Evolutionary conservation across 139 green algal genomes (phyloP).

Genomic region (Penium margaritaceum): DNA sequence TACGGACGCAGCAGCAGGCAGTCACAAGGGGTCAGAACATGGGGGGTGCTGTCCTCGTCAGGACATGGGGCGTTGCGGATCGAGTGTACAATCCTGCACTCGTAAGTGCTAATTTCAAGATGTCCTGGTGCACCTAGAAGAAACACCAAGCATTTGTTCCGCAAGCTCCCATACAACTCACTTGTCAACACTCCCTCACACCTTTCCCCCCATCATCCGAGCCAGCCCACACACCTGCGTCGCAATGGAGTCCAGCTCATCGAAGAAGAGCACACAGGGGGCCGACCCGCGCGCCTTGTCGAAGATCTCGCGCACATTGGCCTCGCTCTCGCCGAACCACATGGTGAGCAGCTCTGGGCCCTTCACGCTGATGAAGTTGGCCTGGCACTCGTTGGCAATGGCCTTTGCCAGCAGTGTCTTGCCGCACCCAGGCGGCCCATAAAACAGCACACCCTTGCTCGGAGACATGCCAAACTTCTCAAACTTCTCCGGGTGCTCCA

Average conservation of each 20-base stretch:
- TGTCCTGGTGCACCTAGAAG: too few relatives aligned
- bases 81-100: too few relatives aligned
- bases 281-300: constrained; percentile 94
- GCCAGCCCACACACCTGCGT: constrained; percentile 59
- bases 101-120: too few relatives aligned
- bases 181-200: not conserved
- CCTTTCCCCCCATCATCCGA: not conserved
- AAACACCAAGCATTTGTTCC: too few relatives aligned
- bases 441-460: constrained; percentile 98
- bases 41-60: too few relatives aligned
- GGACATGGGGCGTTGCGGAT: too few relatives aligned
- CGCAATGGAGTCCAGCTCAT: constrained; percentile 98
- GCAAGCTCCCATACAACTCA: too few relatives aligned
- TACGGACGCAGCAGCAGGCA: not conserved
- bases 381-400: constrained; percentile 99
- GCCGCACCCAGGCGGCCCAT: constrained; percentile 93
- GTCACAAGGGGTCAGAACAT: not conserved
- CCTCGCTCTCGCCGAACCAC: constrained; percentile 97
- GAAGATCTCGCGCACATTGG: constrained; percentile 96
- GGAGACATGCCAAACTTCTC: constrained; percentile 99
- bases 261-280: constrained; percentile 99
- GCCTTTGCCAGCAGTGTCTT: constrained; percentile 99
- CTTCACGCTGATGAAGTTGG: constrained; percentile 99
- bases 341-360: constrained; percentile 98
- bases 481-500: constrained; percentile 95